Percentiles rank a stretch among this genome's conserved stretches.
Conservation (phyloP, 2,329 filamentous ascomycete species). For the Niveomyces coronatus region DNA sequence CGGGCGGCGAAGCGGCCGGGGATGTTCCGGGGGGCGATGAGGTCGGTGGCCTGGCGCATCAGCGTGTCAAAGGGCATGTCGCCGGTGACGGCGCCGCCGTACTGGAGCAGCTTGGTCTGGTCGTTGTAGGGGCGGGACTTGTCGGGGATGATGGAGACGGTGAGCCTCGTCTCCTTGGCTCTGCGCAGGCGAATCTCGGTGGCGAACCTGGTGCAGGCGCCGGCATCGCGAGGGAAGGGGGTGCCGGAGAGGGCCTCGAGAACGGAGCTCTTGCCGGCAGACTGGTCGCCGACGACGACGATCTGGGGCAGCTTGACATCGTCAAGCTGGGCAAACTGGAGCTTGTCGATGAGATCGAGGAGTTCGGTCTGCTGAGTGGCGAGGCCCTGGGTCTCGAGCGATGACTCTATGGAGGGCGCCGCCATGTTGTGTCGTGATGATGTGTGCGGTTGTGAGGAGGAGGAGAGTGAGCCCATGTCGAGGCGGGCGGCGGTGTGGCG, state of each 20-base stretch:
- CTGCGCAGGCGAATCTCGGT: slow-evolving; percentile 48
- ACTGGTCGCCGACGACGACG: slow-evolving; percentile 55
- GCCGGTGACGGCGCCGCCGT: slow-evolving; percentile 34
- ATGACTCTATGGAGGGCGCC: slow-evolving; percentile 35
- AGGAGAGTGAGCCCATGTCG: slow-evolving; percentile 2
- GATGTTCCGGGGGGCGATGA: slow-evolving; percentile 40
- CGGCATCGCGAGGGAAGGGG: slow-evolving; percentile 48
- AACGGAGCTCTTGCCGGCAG: slow-evolving; percentile 53
- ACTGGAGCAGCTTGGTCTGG: slow-evolving; percentile 36
- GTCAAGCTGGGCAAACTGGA: slow-evolving; percentile 42
- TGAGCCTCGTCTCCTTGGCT: slow-evolving; percentile 32
- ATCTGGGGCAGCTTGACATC: slow-evolving; percentile 48
- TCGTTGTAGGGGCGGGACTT: slow-evolving; percentile 35
- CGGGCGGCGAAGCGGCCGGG: slow-evolving; percentile 40
- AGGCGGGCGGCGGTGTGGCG: neutral
- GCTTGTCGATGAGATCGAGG: slow-evolving; percentile 45
- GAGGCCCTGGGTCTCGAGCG: slow-evolving; percentile 38
- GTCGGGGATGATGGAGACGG: slow-evolving; percentile 46
- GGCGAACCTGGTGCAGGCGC: slow-evolving; percentile 51
- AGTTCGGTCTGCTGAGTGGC: slow-evolving; percentile 45
- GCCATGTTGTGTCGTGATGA: slow-evolving; percentile 16
- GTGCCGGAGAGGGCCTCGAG: slow-evolving; percentile 54
- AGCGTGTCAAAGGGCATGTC: slow-evolving; percentile 38
- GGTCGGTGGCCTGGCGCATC: slow-evolving; percentile 39
- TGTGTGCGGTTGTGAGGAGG: slow-evolving; percentile 2